Percentiles rank a stretch among this genome's conserved stretches.
Conservation (phyloP, 371 early-diverging fungal genomes). For the Syncephalastrum sp. region DNA sequence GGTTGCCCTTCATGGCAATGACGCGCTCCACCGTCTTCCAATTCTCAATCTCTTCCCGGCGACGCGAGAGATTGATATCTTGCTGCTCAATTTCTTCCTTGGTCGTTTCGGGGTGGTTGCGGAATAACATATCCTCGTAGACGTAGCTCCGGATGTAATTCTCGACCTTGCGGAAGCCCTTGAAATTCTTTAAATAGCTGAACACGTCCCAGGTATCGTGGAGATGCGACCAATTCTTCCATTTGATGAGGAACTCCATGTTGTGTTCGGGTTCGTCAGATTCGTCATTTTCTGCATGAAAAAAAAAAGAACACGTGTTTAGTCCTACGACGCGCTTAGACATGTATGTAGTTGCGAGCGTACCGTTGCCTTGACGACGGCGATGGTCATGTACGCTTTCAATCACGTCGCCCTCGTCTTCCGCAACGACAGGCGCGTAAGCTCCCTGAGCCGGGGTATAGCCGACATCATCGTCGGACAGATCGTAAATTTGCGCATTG, state of each 20-base stretch:
- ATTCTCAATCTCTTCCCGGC: conserved; percentile 79
- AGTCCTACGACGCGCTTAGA: no score
- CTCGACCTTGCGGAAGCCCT: conserved; percentile 89
- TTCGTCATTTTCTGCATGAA: conserved; percentile 36
- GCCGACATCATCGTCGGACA: conserved; percentile 34
- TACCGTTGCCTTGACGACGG: conserved; percentile 25
- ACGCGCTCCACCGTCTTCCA: conserved; percentile 90
- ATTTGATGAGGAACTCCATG: conserved; percentile 88
- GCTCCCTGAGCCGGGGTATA: conserved; percentile 17
- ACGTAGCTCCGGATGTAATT: conserved; percentile 78
- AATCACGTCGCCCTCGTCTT: conserved; percentile 64
- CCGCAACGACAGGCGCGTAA: conserved; percentile 15
- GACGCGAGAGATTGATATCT: conserved; percentile 80
- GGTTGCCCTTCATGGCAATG: conserved; percentile 61
- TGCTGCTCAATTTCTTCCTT: conserved; percentile 87
- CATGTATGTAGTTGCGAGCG: no score
- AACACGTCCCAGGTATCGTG: conserved; percentile 91
- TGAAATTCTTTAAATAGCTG: conserved; percentile 62
- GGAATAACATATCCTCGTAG: conserved; percentile 59
- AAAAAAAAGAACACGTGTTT: background rate
- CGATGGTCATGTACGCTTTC: conserved; percentile 64
- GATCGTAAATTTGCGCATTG: conserved; percentile 38
- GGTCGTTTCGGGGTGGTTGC: conserved; percentile 68
- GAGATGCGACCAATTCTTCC: conserved; percentile 89
- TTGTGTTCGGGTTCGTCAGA: conserved; percentile 56